Conservation (phyloP, 1,139 yeast genomes). For the Eremothecium sinecaudum region DNA sequence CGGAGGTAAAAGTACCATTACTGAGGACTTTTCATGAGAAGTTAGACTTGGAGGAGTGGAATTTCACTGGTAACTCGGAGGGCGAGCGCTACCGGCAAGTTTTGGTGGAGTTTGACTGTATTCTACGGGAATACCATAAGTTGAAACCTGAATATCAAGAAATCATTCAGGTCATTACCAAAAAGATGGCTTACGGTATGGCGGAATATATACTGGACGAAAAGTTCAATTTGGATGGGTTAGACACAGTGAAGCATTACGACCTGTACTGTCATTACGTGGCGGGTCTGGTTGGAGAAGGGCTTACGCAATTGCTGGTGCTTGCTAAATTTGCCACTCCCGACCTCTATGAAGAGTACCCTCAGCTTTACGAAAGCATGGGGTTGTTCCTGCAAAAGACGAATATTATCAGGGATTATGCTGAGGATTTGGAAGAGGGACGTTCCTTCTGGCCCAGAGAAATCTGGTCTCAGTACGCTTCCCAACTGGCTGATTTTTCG, state of each 20-base stretch:
- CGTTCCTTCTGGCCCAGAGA: conserved; percentile 96
- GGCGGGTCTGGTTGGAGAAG: conserved; percentile 97
- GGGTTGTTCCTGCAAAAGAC: conserved; percentile 92
- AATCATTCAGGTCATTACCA: conserved; percentile 66
- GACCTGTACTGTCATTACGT: conserved; percentile 93
- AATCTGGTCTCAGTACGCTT: conserved; percentile 77
- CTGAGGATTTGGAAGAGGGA: conserved; percentile 86
- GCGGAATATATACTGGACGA: conserved; percentile 83
- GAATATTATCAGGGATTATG: conserved; percentile 89
- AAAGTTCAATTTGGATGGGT: conserved; percentile 69
- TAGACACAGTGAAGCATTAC: conserved; percentile 68
- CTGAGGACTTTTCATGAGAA: conserved; percentile 60
- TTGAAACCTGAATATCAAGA: conserved; percentile 71
- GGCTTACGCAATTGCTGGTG: conserved; percentile 72
- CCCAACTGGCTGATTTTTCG: conserved; percentile 51
- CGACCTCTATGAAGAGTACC: conserved; percentile 41
- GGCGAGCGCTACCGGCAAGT: conserved; percentile 76
- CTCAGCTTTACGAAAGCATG: conserved; percentile 69
- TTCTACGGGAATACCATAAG: conserved; percentile 62
- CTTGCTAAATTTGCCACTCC: conserved; percentile 56
- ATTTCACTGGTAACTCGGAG: conserved; percentile 64
- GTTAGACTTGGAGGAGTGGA: conserved; percentile 62
- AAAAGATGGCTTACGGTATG: conserved; percentile 95
- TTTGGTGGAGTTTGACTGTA: conserved; percentile 60
- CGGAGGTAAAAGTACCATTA: conserved; percentile 62